Evolutionary conservation across 768 basidiomycete species (phyloP), one percentile per base, ranked within the genome.

Genomic region (Trametes elegans): DNA sequence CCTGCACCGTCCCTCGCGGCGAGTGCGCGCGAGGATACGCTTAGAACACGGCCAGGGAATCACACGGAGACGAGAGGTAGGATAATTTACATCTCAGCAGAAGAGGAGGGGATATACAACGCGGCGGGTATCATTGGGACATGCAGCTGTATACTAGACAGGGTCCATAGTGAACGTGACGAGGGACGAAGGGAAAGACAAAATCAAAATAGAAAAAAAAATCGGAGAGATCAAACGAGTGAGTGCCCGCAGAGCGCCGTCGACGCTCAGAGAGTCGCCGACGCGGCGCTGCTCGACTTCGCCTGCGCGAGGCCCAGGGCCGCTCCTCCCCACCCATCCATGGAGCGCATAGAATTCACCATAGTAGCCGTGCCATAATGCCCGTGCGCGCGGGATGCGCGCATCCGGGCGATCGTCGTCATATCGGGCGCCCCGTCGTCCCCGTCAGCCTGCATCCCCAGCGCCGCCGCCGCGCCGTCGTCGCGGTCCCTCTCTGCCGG

Each of bases 141-240:
- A 52, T 51, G 56, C 57, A 48, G 46, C 44, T 53, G 49, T 51
- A 45, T 59, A 55, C 58, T 55, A 59, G 48, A 35, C 13, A 58
- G 43, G 14, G 38, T 57, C 56, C 56, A 42, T 58, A 58, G 35
- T 35, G n/a, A 35, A 44, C 31, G 46, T 53, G 32, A 32, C n/a
- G n/a, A n/a, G n/a, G n/a, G n/a, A n/a, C n/a, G n/a, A n/a, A 32
- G 26, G 8, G 19, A 46, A 23, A 34, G 28, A 18, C 3, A 41
- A 19, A 14, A 24, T 29, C 26, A 27, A 40, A 45, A 24, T n/a
- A 28, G 9, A 35, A 16, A 18, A 18, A 45, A 53, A 36, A 8
- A 24, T 24, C 8, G 38, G 28, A 27, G 21, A 11, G 28, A 23
- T 3, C 16, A 34, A 41, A 41, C 18, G 19, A 41, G 11, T 13